Evolutionary conservation across 169 alveolate species (phyloP), one percentile per base, ranked within the genome.

Genomic region (Plasmodium malariae): DNA sequence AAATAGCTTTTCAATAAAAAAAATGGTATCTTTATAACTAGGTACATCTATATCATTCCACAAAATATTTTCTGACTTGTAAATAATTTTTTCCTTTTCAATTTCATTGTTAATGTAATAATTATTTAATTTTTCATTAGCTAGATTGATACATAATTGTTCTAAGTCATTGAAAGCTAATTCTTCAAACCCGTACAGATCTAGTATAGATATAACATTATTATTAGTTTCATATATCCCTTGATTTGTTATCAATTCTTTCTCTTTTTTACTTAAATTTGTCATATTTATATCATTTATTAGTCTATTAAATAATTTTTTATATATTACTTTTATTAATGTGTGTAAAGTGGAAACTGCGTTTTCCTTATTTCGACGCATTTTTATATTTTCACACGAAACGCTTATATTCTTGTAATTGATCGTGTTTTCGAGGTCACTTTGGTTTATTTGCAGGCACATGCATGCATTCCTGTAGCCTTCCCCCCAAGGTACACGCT

Each of bases 181-280:
- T 48, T 95, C 97, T 92, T 99, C 99, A 91, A 99, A 99, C 0
- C 99, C 99, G 93, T 97, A 98, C 54, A 98, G 97, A 92, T 99
- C 99, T 26, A 99, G 89, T 60, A 99, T 96, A 40, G 99, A 99
- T 63, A 98, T 97, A 94, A 97, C 92, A 30, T 78, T 87, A 49
- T 65, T 32, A 51, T 67, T 80, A 14, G 1, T 14, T 26, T n/a
- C 60, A 43, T 80, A 67, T 6, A 65, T 43, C 0, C 57, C 11
- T 36, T 67, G 60, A 30, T 80, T 60, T 60, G 67, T 51, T 24
- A 80, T 54, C 19, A 49, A 45, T 67, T 80, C 83, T 24, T 43
- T 80, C 49, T 80, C 90, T 19, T 80, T 36, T 5, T 24, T 26
- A 36, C 65, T 67, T n/a, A 80, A 48, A 65, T 80, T 40, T 0